Evolutionary conservation across 2,329 filamentous ascomycete genomes (phyloP).

Genomic region (Aspergillus novofumigatus): DNA sequence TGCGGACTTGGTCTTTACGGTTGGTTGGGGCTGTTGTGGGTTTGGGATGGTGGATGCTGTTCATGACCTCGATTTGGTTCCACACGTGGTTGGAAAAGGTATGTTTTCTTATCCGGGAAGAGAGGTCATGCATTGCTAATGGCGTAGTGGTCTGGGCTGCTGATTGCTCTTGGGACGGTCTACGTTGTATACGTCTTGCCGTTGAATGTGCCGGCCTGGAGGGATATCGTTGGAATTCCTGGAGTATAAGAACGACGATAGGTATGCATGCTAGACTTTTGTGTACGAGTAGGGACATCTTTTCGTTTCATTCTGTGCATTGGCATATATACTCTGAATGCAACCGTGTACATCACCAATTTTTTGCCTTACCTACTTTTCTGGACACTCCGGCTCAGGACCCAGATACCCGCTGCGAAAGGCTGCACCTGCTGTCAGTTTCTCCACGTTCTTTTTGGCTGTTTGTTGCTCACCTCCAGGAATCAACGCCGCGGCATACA

Average conservation of each 20-base stretch:
- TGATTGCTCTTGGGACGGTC: slow-evolving; percentile 46
- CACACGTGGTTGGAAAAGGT: slow-evolving; percentile 99
- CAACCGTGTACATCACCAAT: slow-evolving; percentile 1
- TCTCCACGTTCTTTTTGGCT: not conserved
- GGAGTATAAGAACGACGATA: slow-evolving; percentile 26
- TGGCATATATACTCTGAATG: slow-evolving; percentile 2
- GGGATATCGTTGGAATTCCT: slow-evolving; percentile 44
- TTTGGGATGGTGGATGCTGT: slow-evolving; percentile 87
- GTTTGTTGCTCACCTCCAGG: slow-evolving; percentile 48
- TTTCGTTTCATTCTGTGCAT: not conserved
- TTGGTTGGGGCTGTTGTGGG: slow-evolving; percentile 57
- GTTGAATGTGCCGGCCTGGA: slow-evolving; percentile 40
- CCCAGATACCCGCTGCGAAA: slow-evolving; percentile 34
- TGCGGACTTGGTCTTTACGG: slow-evolving; percentile 53
- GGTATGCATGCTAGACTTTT: not conserved
- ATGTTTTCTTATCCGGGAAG: slow-evolving; percentile 23
- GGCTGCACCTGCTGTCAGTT: slow-evolving; percentile 19
- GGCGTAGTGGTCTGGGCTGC: slow-evolving; percentile 46
- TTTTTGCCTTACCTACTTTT: not conserved
- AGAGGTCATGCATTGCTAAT: slow-evolving; percentile 13
- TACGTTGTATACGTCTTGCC: slow-evolving; percentile 52
- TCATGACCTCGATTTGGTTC: slow-evolving; percentile 98
- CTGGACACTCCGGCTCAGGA: slow-evolving; percentile 23
- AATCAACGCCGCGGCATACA: slow-evolving; percentile 55
- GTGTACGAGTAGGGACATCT: not conserved